Evolutionary conservation across 179 eudicot species (phyloP).

Genomic region (Gypsophila paniculata): DNA sequence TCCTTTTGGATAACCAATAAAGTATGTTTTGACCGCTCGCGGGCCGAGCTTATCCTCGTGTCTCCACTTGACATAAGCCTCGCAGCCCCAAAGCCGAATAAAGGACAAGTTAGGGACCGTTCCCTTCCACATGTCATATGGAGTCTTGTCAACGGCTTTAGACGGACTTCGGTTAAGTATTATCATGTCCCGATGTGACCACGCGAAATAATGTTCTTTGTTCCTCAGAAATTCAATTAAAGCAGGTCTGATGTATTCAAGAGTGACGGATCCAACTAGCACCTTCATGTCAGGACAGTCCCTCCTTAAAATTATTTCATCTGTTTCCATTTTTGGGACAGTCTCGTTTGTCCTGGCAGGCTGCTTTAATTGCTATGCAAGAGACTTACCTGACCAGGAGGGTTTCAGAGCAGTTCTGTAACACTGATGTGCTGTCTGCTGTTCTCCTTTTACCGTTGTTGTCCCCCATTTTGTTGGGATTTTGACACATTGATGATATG

Average conservation of each 20-base stretch:
- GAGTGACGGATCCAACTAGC: not conserved
- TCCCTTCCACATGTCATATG: too few species aligned
- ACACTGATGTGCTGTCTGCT: not conserved
- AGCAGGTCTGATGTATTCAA: not conserved
- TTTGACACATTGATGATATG: not conserved
- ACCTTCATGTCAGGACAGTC: not conserved
- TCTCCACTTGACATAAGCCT: too few species aligned
- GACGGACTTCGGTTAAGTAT: too few species aligned
- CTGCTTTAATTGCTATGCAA: not conserved
- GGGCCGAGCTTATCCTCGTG: too few species aligned
- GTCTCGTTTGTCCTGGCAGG: not conserved
- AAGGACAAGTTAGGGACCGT: too few species aligned
- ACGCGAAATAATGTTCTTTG: not conserved
- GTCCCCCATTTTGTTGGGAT: not conserved
- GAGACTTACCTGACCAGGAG: not conserved
- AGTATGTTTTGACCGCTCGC: too few species aligned
- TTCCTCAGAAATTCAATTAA: not conserved
- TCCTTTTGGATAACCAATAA: too few species aligned
- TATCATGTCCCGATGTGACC: not conserved
- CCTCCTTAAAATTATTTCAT: not conserved
- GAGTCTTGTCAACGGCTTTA: too few species aligned
- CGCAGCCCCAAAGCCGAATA: too few species aligned
- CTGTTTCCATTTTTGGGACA: not conserved
- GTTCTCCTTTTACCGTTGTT: not conserved
- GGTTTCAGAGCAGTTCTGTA: not conserved